Conservation (phyloP, 129 eudicot genomes). For the Pseudognaphalium luteoalbum region DNA sequence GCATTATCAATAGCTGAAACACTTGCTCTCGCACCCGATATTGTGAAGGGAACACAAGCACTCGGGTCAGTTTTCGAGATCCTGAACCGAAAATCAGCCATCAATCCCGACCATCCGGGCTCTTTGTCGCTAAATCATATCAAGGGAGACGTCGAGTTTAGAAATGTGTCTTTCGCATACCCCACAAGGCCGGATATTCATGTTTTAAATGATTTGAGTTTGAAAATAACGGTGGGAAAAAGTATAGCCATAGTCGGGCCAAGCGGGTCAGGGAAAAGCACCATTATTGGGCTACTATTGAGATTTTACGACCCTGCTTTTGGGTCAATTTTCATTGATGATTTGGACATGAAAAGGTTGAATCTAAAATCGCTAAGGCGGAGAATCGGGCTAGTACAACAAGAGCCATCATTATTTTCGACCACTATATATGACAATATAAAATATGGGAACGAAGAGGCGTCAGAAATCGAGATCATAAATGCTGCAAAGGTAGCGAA, state of each 20-base stretch:
- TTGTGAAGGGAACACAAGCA: slow-evolving; percentile 85
- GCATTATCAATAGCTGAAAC: slow-evolving; percentile 80
- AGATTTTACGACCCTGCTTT: slow-evolving; percentile 77
- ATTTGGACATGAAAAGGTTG: slow-evolving; percentile 44
- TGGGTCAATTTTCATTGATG: slow-evolving; percentile 61
- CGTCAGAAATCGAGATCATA: slow-evolving; percentile 69
- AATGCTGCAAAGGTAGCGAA: slow-evolving; percentile 79
- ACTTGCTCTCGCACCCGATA: slow-evolving; percentile 74
- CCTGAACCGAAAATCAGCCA: slow-evolving; percentile 54
- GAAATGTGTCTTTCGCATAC: slow-evolving; percentile 60
- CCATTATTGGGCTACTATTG: slow-evolving; percentile 50
- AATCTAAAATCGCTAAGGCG: slow-evolving; percentile 61
- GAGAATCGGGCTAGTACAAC: slow-evolving; percentile 74
- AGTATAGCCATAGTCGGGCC: slow-evolving; percentile 74
- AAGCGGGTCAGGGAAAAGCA: slow-evolving; percentile 90
- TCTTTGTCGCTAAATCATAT: slow-evolving; percentile 32
- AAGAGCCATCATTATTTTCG: slow-evolving; percentile 81
- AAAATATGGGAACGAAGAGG: slow-evolving; percentile 57
- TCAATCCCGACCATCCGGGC: slow-evolving; percentile 50
- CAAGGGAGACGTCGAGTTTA: slow-evolving; percentile 64
- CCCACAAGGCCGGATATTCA: slow-evolving; percentile 68
- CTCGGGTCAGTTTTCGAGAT: slow-evolving; percentile 64
- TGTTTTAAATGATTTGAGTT: slow-evolving; percentile 51
- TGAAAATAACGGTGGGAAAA: slow-evolving; percentile 51
- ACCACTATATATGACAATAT: slow-evolving; percentile 73